A percentile compares a stretch with the other conserved stretches of the same genome.
Evolutionary conservation across 768 basidiomycete genomes (phyloP).

Genomic region (Boletus pseudo-olivaceus): DNA sequence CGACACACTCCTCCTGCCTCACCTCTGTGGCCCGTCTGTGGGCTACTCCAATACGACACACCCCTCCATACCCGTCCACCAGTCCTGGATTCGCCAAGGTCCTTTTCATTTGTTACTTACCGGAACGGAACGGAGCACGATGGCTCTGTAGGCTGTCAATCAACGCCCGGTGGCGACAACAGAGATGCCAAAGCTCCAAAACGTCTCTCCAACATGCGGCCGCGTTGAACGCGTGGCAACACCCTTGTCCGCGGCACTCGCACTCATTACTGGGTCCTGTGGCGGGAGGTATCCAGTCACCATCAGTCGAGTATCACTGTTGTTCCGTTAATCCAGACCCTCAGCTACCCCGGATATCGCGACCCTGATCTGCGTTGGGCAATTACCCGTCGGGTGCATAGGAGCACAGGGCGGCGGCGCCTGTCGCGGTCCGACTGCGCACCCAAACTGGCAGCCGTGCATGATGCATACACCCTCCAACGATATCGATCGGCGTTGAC

Average conservation of each 20-base stretch:
- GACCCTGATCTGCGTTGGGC: slow-evolving; percentile 17
- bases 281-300: background rate
- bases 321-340: background rate
- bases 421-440: background rate
- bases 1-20: slow-evolving; percentile 8
- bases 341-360: slow-evolving; percentile 2
- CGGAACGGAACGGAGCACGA: background rate
- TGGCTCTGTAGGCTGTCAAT: background rate
- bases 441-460: background rate
- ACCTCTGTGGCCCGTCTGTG: background rate
- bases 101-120: background rate
- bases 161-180: slow-evolving; percentile 3
- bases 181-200: background rate
- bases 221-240: slow-evolving; percentile 14
- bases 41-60: background rate
- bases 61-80: background rate
- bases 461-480: background rate
- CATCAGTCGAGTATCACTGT: background rate
- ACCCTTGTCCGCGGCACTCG: slow-evolving; percentile 15
- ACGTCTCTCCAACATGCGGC: slow-evolving; percentile 14
- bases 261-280: background rate
- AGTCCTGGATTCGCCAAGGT: slow-evolving; percentile 13
- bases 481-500: background rate
- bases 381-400: background rate
- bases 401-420: background rate